Base-by-base conservation (phyloP, 257 asterid species). In the Capsicum baccatum region DNA sequence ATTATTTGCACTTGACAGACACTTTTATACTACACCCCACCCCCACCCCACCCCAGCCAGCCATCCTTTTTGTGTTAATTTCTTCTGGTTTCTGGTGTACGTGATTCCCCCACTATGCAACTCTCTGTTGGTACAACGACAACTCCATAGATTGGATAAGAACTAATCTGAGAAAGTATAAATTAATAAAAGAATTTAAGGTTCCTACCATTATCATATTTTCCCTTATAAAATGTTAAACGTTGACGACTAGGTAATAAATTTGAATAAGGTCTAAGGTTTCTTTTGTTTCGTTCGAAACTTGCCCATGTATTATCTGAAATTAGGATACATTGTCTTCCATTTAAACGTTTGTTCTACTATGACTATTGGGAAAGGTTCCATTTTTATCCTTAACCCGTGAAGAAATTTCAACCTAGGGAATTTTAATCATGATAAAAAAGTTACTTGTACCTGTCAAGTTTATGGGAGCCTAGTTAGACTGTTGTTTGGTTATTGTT, bases 61-160 rank as follows among this genome's bases (percentile, higher is more conserved):
- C 79, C 26, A 39, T 8, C 33, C 8, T 69, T 69, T 69, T 69
- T 69, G 85, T 79, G 19, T 68, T 85, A 54, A 84, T 44, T 67
- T 67, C n/a, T 33, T 66, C 74, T 11, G 19, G 6, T 85, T 85
- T 89, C 85, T 88, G 90, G 67, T n/a, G 12, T 60, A n/a, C 35
- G 91, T 87, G 83, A 90, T 85, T 85, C 85, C 88, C 88, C 91
- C 91, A 91, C 89, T 91, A 86, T 3, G 71, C 58, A 63, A 85
- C 86, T 69, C 76, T 83, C 84, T 54, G 58, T 80, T 47, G 79
- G 56, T 69, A 83, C 50, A 73, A 79, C 83, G 47, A 76, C 81
- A 76, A 76, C 83, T 66, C 83, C 62, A 62, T 80, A 85, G 88
- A 85, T 86, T 79, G 87, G 88, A 88, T 90, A 78, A 91, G 89